Conservation (phyloP, 2,329 filamentous ascomycete genomes). For the Microsporum ferrugineum region DNA sequence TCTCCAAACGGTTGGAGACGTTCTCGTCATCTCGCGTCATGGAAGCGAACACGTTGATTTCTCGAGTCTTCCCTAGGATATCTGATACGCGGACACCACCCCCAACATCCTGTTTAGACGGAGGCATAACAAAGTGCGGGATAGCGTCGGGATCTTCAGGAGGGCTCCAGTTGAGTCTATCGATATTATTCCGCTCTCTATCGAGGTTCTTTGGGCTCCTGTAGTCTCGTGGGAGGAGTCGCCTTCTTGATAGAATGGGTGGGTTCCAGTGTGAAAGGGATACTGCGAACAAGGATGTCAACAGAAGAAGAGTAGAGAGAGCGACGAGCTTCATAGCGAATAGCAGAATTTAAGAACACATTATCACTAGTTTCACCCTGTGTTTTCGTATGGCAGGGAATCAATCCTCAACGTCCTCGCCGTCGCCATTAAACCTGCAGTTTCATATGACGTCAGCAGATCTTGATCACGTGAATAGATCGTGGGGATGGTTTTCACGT, state of each 20-base stretch:
- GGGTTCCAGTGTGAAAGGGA: constrained; percentile 6
- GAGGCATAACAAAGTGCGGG: background rate
- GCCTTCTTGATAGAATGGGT: background rate
- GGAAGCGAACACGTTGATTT: constrained; percentile 73
- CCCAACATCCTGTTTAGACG: constrained; percentile 17
- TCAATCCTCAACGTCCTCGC: background rate
- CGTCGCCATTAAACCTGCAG: background rate
- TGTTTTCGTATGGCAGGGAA: background rate
- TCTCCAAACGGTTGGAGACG: constrained; percentile 58
- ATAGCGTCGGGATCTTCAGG: background rate
- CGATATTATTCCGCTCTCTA: background rate
- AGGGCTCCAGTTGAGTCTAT: background rate
- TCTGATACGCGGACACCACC: constrained; percentile 62
- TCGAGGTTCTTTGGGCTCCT: constrained; percentile 1
- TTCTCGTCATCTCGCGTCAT: constrained; percentile 64
- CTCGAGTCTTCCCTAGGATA: constrained; percentile 66
- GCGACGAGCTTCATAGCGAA: background rate
- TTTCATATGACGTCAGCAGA: background rate
- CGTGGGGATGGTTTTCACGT: background rate
- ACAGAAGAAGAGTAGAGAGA: background rate
- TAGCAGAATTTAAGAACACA: background rate
- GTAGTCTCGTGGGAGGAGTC: background rate
- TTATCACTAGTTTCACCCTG: background rate
- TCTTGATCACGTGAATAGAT: background rate
- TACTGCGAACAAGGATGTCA: background rate